Conservation (phyloP, 2,329 filamentous ascomycete genomes). For the Microascus cirrosus region DNA sequence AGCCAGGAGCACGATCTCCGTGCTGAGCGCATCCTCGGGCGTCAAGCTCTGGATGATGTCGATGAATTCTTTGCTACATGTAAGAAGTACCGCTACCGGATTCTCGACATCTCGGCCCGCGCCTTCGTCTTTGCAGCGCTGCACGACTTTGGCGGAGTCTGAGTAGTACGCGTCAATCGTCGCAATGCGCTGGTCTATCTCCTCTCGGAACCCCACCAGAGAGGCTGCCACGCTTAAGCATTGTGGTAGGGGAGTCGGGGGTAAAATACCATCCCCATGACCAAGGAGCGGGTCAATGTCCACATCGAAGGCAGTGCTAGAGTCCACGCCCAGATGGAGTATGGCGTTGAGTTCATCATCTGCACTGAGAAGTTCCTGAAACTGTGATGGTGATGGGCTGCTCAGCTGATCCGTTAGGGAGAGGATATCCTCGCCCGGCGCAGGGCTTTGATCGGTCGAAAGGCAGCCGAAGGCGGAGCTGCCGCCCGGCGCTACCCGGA, state of each 20-base stretch:
- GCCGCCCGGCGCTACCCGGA: neutral
- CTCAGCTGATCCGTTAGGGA: conserved; percentile 6
- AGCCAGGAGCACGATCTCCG: conserved; percentile 9
- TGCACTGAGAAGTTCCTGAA: conserved; percentile 7
- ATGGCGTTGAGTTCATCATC: conserved; percentile 8
- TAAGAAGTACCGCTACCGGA: conserved; percentile 8
- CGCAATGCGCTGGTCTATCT: conserved; percentile 9
- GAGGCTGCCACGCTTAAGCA: conserved; percentile 8
- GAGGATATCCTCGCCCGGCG: conserved; percentile 1
- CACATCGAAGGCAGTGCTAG: neutral
- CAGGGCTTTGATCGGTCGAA: neutral
- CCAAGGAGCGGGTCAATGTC: too few species aligned
- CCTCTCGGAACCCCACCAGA: conserved; percentile 9
- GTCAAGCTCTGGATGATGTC: conserved; percentile 9
- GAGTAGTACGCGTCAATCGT: conserved; percentile 8
- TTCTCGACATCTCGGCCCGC: conserved; percentile 6
- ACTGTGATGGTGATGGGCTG: conserved; percentile 7
- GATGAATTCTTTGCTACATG: conserved; percentile 8
- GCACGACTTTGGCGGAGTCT: conserved; percentile 6
- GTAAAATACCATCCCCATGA: neutral
- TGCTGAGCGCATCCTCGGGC: conserved; percentile 8
- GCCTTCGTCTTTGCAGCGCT: conserved; percentile 9
- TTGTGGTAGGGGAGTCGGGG: conserved; percentile 2
- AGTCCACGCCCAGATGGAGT: conserved; percentile 6
- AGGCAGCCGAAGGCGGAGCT: neutral